phyloP scores from a whole-genome alignment of 371 early-diverging fungal genomes.

The Vairimorpha apis region DNA sequence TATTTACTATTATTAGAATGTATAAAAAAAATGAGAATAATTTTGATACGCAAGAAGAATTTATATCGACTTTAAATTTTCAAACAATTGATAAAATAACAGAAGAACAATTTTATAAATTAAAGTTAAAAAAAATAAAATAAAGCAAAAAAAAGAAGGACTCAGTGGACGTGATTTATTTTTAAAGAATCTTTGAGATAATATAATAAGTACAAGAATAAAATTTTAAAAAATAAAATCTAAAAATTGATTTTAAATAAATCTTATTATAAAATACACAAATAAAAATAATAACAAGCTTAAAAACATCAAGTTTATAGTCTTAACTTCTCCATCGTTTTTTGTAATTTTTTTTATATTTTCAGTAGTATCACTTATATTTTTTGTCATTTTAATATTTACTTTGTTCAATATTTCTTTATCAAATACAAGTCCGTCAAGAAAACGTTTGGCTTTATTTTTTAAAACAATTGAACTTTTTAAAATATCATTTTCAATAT shows the following conservation, averaged over 20 bases:
- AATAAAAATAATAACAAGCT: slow-evolving; percentile 4
- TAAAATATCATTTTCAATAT: slow-evolving; percentile 34
- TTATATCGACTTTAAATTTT: not conserved
- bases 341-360: slow-evolving; percentile 18
- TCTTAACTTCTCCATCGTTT: not conserved
- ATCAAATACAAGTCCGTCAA: slow-evolving; percentile 20
- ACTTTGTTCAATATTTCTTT: slow-evolving; percentile 16
- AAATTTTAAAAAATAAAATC: slow-evolving; percentile 10
- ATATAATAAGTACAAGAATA: slow-evolving; percentile 10
- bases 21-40: slow-evolving; percentile 19
- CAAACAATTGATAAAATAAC: slow-evolving; percentile 20
- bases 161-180: slow-evolving; percentile 2
- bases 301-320: not conserved
- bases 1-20: slow-evolving; percentile 1
- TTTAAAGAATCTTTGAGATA: not conserved
- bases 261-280: slow-evolving; percentile 37
- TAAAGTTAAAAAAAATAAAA: not conserved
- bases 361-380: slow-evolving; percentile 17
- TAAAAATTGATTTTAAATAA: slow-evolving; percentile 25
- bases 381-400: slow-evolving; percentile 18
- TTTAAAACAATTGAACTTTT: slow-evolving; percentile 6
- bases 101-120: slow-evolving; percentile 22
- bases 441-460: slow-evolving; percentile 15
- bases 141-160: not conserved
- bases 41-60: not conserved